Percentiles rank a stretch among this genome's conserved stretches.
Conservation (phyloP, 805 yeast species). For the Geotrichum ghanense region DNA sequence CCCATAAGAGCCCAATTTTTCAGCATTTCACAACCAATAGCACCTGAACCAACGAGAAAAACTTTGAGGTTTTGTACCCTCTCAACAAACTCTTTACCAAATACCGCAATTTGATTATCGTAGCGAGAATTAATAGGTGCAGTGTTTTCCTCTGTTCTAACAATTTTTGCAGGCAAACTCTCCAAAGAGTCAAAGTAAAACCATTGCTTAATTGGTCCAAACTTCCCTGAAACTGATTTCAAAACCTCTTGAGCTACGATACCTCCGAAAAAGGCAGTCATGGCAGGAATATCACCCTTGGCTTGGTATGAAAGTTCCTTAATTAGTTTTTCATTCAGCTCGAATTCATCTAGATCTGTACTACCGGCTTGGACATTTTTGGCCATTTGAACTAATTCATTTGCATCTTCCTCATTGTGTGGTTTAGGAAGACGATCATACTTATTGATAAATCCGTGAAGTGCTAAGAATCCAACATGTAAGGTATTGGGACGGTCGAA, state of each 20-base stretch:
- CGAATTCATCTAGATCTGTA: slow-evolving; percentile 41
- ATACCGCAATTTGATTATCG: slow-evolving; percentile 92
- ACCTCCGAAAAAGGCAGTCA: slow-evolving; percentile 87
- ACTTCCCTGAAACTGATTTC: slow-evolving; percentile 91
- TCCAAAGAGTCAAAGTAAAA: slow-evolving; percentile 91
- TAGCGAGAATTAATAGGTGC: slow-evolving; percentile 73
- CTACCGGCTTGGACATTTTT: slow-evolving; percentile 47
- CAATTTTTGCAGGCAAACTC: slow-evolving; percentile 56
- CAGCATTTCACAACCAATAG: slow-evolving; percentile 97
- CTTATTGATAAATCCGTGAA: slow-evolving; percentile 57
- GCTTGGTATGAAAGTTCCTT: slow-evolving; percentile 74
- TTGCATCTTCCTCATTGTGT: slow-evolving; percentile 61
- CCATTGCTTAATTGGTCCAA: slow-evolving; percentile 86
- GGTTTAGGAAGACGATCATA: slow-evolving; percentile 66
- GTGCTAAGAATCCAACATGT: slow-evolving; percentile 86
- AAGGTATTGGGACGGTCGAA: slow-evolving; percentile 85
- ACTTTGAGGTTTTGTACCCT: slow-evolving; percentile 65
- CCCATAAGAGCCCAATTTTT: slow-evolving; percentile 98
- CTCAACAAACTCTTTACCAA: slow-evolving; percentile 70
- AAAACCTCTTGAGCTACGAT: slow-evolving; percentile 92
- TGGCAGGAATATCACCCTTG: slow-evolving; percentile 82
- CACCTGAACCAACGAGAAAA: slow-evolving; percentile 95
- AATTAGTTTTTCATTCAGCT: slow-evolving; percentile 53
- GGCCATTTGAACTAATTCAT: slow-evolving; percentile 48
- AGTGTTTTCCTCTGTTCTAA: slow-evolving; percentile 53